Base-by-base conservation (phyloP, 768 basidiomycete genomes). In the Suillus fuscotomentosus region DNA sequence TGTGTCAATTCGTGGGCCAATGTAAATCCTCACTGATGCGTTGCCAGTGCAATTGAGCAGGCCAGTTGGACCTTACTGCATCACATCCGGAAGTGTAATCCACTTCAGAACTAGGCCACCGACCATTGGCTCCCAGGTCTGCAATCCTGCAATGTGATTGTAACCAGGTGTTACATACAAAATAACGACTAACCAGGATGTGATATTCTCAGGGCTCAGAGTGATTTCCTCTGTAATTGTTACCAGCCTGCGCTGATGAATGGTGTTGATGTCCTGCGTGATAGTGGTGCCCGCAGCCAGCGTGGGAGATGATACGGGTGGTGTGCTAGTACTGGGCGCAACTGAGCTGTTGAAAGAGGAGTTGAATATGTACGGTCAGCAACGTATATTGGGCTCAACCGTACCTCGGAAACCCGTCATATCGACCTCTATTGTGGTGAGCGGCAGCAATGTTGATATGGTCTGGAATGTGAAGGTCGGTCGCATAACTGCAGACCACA, bases 11-110 rank as follows among this genome's bases (percentile, higher is more conserved):
- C 10, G 51, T 60, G 17, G 20, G 27, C 54, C 38, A 59, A 27
- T 20, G 31, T 11, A 47, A 15, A 4, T 45, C 71, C 80, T 50
- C 67, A 86, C 86, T 73, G 47, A 85, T 79, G 36, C 85, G 80
- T 47, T 74, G 72, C 85, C 86, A 88, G 67, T 90, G 88, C 2
- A 65, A 71, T 71, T 86, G 80, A 15, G 88, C 88, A 13, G 88
- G 88, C 89, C 89, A 90, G 66, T 88, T 90, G 5, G 88, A 88
- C 20, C 85, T 79, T 62, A 81, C 82, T 7, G 87, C 89, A 45
- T 73, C 69, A 63, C 89, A 90, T 9, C 88, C 88, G 22, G 85
- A 79, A 0, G 85, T 82, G 68, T 89, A 89, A 68, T 90, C 81
- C 17, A 91, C 79, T 61, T 81, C 76, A 3, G 76, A 71, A 69